A percentile compares a stretch with the other conserved stretches of the same genome.
These are phyloP conservation scores for Metahyphopichia silvanorum DNA, from an alignment of 805 yeast genomes.

Conservation along the genomic window DNA sequence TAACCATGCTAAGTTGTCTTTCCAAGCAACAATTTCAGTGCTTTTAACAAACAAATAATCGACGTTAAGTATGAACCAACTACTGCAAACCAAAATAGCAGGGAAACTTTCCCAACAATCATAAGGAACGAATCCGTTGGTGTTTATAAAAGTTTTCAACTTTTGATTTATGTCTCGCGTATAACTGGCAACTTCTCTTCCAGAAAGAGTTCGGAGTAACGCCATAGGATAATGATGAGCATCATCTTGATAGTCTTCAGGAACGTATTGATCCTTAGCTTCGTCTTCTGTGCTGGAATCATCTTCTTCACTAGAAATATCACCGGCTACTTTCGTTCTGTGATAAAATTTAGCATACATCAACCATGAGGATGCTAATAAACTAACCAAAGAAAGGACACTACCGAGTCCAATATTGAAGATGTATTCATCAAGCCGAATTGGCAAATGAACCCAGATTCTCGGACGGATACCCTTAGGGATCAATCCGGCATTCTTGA, in stretches of 20 bases:
- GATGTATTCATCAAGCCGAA: slow-evolving; percentile 36
- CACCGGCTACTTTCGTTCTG: too few relatives aligned
- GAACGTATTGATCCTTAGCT: background rate
- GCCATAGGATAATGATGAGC: background rate
- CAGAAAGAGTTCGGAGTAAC: background rate
- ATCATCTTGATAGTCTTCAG: background rate
- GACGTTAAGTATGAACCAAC: slow-evolving; percentile 53
- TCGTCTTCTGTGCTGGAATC: too few relatives aligned
- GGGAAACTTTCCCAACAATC: slow-evolving; percentile 26
- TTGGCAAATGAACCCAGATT: slow-evolving; percentile 50
- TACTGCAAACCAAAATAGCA: slow-evolving; percentile 36
- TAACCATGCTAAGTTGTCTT: slow-evolving; percentile 59
- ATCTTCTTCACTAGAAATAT: too few relatives aligned
- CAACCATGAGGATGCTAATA: background rate
- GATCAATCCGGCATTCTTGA: slow-evolving; percentile 57
- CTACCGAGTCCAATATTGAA: too few relatives aligned
- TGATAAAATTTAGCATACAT: too few relatives aligned
- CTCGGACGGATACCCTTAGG: slow-evolving; percentile 54
- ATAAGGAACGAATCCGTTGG: slow-evolving; percentile 7
- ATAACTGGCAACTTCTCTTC: background rate
- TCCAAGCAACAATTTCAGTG: slow-evolving; percentile 35
- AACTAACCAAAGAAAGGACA: background rate
- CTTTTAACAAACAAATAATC: slow-evolving; percentile 38
- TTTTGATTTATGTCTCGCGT: background rate
- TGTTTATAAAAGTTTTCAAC: background rate